Base-by-base conservation (phyloP, 1,284 basidiomycete species). In the Papiliotrema nemorosa region DNA sequence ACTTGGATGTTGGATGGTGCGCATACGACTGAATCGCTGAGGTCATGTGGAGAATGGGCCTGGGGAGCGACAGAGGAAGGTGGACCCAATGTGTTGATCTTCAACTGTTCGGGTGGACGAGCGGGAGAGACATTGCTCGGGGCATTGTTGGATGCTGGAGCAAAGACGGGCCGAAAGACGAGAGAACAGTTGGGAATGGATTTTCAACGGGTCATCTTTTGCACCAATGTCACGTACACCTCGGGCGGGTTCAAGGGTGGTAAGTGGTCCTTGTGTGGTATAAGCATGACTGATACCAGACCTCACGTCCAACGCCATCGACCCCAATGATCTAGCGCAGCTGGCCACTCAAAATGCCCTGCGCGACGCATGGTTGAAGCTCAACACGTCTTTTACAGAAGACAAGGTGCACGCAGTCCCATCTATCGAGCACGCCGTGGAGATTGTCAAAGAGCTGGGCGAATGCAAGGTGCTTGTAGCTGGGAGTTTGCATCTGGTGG, bases 1-100 rank as follows among this genome's bases (percentile, higher is more conserved):
- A 88, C 82, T 1, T 98, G 92, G 91, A 90, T 86, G 70, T 78
- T 98, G 22, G 96, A 98, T 70, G 96, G 96, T 1, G 93, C 94
- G 13, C 96, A 98, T 71, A 99, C 96, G 0, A 76, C 82, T 13
- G 96, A 98, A 70, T 96, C 90, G 64, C 78, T 99, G 26, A 80
- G 82, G 40, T 89, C 84, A 53, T 94, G 93, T 62, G 82, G 88
- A 18, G 78, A 87, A 54, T 99, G 96, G 96, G 72, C 66, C 18
- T 72, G 66, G 60, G 39, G 47, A 5, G 29, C 7, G 29, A 14
- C 9, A 31, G 9, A 31, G 29, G 58, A 57, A 21, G 57, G 48
- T 2, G 38, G 40, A 44, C 70, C 67, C 13, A 82, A 88, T 31
- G 76, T 88, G 2, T 78, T 99, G 40, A 81, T 98, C 31, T 99